Evolutionary conservation across 1,284 basidiomycete genomes (phyloP).

Genomic region (Ganoderma lucidum): DNA sequence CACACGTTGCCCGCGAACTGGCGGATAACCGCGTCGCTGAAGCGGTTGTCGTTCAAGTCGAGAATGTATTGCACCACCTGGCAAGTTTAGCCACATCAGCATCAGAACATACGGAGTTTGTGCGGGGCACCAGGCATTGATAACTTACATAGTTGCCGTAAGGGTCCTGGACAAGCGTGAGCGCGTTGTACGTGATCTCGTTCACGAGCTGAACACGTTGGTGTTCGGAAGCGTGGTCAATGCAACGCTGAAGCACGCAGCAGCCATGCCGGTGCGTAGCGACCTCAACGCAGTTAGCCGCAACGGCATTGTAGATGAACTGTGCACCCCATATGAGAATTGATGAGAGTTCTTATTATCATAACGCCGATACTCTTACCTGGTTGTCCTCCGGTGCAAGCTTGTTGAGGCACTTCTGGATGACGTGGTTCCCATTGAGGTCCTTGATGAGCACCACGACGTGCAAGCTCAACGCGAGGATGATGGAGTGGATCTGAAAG

Average conservation of each 20-base stretch:
- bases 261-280: conserved; percentile 99
- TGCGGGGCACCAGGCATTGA: conserved; percentile 7
- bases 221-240: conserved; percentile 96
- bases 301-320: conserved; percentile 99
- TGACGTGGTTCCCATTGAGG: conserved; percentile 99
- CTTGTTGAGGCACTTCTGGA: conserved; percentile 99
- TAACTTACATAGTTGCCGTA: conserved; percentile 92
- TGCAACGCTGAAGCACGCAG: conserved; percentile 98
- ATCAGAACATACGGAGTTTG: conserved; percentile 22
- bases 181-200: conserved; percentile 98
- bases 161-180: conserved; percentile 98
- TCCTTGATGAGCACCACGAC: conserved; percentile 99
- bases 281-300: conserved; percentile 98
- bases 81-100: conserved; percentile 18
- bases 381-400: conserved; percentile 98
- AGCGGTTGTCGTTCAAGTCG: conserved; percentile 97
- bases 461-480: conserved; percentile 95
- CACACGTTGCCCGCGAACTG: conserved; percentile 99
- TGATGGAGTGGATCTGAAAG: conserved; percentile 96
- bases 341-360: neutral
- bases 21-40: conserved; percentile 96
- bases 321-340: conserved; percentile 41
- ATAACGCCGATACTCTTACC: conserved; percentile 48
- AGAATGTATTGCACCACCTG: conserved; percentile 97
- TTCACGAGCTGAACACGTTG: conserved; percentile 98